Evolutionary conservation across 2,329 filamentous ascomycete species (phyloP).

Genomic region (Colletotrichum lentis): DNA sequence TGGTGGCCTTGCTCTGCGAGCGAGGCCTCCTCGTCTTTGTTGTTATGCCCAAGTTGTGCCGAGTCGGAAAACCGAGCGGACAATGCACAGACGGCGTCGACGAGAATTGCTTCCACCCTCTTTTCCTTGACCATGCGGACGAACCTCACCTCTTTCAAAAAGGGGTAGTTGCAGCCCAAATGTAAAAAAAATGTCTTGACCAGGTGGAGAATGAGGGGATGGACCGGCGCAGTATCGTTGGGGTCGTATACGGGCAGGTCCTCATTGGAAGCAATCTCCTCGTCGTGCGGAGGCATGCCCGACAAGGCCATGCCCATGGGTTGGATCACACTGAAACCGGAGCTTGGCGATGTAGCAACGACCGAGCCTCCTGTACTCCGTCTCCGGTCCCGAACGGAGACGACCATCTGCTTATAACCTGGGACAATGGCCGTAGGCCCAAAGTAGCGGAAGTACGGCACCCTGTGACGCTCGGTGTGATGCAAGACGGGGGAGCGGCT

Average conservation of each 20-base stretch:
- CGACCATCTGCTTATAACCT: constrained; percentile 92
- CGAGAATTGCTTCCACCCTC: constrained; percentile 81
- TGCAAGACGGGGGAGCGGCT: constrained; percentile 57
- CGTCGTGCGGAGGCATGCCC: constrained; percentile 45
- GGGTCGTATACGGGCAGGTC: constrained; percentile 79
- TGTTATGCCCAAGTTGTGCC: constrained; percentile 58
- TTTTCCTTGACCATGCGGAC: constrained; percentile 81
- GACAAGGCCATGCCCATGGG: constrained; percentile 26
- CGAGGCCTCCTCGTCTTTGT: constrained; percentile 57
- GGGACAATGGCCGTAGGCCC: constrained; percentile 91
- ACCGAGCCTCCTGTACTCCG: constrained; percentile 66
- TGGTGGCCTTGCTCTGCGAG: constrained; percentile 76
- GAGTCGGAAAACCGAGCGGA: constrained; percentile 81
- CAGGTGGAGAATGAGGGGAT: constrained; percentile 77
- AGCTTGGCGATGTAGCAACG: constrained; percentile 61
- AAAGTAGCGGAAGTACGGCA: constrained; percentile 91
- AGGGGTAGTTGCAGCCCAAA: constrained; percentile 86
- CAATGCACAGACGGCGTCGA: constrained; percentile 85
- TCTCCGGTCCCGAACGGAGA: constrained; percentile 73
- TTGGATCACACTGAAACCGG: constrained; percentile 43
- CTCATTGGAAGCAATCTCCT: constrained; percentile 54
- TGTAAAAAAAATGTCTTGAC: constrained; percentile 83
- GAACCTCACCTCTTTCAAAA: constrained; percentile 77
- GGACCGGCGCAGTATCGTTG: constrained; percentile 74
- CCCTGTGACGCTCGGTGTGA: constrained; percentile 67